Evolutionary conservation across 2,329 filamentous ascomycete species (phyloP).

Genomic region (Sclerotinia trifoliorum): DNA sequence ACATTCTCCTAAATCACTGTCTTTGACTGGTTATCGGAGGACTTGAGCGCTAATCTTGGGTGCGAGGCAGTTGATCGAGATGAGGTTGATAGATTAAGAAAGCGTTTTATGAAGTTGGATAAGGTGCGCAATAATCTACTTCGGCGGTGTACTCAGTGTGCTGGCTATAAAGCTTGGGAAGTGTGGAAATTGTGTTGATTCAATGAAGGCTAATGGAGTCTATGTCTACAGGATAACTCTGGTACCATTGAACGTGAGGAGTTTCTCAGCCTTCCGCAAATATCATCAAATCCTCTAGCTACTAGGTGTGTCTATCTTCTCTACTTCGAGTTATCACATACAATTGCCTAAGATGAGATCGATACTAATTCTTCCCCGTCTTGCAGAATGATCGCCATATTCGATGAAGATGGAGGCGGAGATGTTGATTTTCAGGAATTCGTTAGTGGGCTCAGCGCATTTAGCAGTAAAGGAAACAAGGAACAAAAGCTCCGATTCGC

Average conservation of each 20-base stretch:
- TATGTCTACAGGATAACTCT: constrained; percentile 74
- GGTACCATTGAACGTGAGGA: constrained; percentile 98
- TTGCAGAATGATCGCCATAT: constrained; percentile 93
- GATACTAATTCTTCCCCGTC: neutral
- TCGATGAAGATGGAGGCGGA: constrained; percentile 96
- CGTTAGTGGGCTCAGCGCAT: constrained; percentile 89
- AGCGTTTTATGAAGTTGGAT: constrained; percentile 99
- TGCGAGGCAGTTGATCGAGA: constrained; percentile 78
- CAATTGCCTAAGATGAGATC: neutral
- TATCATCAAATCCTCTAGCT: constrained; percentile 94
- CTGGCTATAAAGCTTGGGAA: neutral
- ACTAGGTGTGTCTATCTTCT: constrained; percentile 61
- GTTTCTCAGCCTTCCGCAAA: constrained; percentile 94
- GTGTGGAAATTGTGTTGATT: neutral
- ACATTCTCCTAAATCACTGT: constrained; percentile 14
- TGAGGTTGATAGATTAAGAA: constrained; percentile 91
- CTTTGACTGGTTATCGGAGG: neutral
- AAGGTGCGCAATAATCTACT: constrained; percentile 60
- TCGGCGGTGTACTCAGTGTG: neutral
- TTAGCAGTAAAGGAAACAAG: constrained; percentile 98
- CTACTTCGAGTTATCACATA: neutral
- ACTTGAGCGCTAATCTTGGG: constrained; percentile 14
- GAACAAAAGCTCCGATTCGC: constrained; percentile 97
- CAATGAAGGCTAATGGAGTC: constrained; percentile 14
- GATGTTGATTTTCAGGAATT: constrained; percentile 99